A percentile compares a stretch with the other conserved stretches of the same genome.
phyloP scores from a whole-genome alignment of 2,329 filamentous ascomycete species.

The Aspergillus floridensis region DNA sequence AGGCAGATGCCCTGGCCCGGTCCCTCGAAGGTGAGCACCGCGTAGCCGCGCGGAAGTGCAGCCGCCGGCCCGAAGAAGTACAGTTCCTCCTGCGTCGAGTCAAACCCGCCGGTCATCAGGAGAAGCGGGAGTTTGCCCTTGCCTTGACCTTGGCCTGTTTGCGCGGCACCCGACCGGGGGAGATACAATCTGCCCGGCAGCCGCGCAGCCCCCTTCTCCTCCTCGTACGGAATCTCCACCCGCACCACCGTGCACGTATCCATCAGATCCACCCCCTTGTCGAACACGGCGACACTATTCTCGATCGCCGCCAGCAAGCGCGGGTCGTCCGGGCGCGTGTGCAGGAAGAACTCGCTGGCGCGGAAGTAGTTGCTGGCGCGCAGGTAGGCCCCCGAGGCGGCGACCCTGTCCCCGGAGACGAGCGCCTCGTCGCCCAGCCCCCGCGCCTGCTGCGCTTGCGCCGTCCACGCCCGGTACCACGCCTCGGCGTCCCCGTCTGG shows the following conservation, averaged over 20 bases:
- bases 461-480: slow-evolving; percentile 40
- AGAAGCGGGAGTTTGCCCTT: slow-evolving; percentile 32
- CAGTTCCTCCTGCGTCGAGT: slow-evolving; percentile 44
- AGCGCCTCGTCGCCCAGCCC: slow-evolving; percentile 3
- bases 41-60: slow-evolving; percentile 40
- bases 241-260: no score
- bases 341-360: slow-evolving; percentile 36
- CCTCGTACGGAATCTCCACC: no score
- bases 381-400: slow-evolving; percentile 39
- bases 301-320: not conserved
- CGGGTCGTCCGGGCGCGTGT: slow-evolving; percentile 18
- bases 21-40: slow-evolving; percentile 47
- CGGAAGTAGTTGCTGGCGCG: slow-evolving; percentile 45
- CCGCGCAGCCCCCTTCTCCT: no score
- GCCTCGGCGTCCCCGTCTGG: slow-evolving; percentile 37
- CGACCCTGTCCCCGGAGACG: slow-evolving; percentile 25
- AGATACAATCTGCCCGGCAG: no score
- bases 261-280: no score
- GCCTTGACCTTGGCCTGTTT: slow-evolving; percentile 5
- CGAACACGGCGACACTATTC: no score
- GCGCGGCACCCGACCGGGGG: not conserved
- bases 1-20: slow-evolving; percentile 47
- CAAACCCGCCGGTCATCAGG: slow-evolving; percentile 36
- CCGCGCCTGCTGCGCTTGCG: not conserved
- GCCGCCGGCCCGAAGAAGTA: slow-evolving; percentile 33